These are phyloP conservation scores for Auriscalpium vulgare DNA, from an alignment of 768 basidiomycete genomes.

Conservation along the genomic window DNA sequence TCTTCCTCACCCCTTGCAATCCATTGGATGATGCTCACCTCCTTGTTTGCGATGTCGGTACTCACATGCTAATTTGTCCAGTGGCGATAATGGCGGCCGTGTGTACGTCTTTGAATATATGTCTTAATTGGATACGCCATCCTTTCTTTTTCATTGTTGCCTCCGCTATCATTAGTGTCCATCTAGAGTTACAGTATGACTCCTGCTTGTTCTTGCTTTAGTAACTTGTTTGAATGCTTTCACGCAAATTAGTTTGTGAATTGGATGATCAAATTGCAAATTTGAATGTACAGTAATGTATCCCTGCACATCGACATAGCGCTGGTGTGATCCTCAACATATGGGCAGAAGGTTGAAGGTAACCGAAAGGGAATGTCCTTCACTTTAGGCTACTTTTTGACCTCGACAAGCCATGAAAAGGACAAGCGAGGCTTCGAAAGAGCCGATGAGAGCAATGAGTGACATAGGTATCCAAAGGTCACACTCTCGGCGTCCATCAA, in stretches of 20 bases:
- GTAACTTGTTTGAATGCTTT: background rate
- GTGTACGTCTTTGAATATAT: constrained; percentile 11
- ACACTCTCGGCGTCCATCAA: too few species aligned
- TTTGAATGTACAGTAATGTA: too few species aligned
- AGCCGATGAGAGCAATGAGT: background rate
- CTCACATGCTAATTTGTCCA: background rate
- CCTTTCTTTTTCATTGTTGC: background rate
- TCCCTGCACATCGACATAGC: too few species aligned
- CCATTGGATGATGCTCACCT: background rate
- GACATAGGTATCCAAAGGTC: too few species aligned
- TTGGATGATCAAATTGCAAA: too few species aligned
- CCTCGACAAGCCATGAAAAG: background rate
- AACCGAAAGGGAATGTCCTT: constrained; percentile 2
- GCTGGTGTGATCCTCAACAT: background rate
- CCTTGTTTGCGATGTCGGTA: background rate
- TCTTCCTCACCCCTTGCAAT: background rate
- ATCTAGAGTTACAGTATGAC: too few species aligned
- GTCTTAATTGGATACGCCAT: background rate
- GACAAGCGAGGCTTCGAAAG: background rate
- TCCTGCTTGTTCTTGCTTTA: background rate
- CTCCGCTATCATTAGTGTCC: too few species aligned
- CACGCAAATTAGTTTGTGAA: background rate
- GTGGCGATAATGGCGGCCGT: constrained; percentile 13
- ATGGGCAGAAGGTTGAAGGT: constrained; percentile 2
- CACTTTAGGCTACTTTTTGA: constrained; percentile 11